Base-by-base conservation (phyloP, 1,139 yeast species). In the Hanseniaspora uvarum region DNA sequence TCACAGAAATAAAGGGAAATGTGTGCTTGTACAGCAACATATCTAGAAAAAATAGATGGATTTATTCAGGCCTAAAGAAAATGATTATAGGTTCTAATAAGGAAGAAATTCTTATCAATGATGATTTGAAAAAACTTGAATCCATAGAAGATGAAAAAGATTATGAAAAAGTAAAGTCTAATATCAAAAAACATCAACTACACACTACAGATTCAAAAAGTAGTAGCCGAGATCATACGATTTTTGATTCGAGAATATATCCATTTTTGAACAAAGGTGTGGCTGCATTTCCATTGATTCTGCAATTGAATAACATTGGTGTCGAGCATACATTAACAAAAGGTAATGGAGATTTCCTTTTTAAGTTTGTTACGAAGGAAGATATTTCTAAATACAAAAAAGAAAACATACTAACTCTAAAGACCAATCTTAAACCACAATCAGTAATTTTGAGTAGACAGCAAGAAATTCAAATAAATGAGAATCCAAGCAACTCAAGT, bases 1-100 rank as follows among this genome's bases (percentile, higher is more conserved):
- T 75, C 50, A 81, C 88, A 1, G 80, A 81, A 52, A 78, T 87
- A 2, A 76, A 85, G 48, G 95, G 96, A 3, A 78, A 84, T 77
- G 73, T 86, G 10, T 79, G 75, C 56, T 73, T 86, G 45, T 88
- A 88, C 0, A 94, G 92, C 1, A 72, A 75, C 10, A 76, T 81
- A 73, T 77, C 79, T 31, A 71, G 95, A 50, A 85, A 84, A 62
- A 85, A 87, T 64, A 70, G 82, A 58, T 67, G 88, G 53, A 72
- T 87, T 34, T 64, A 84, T 39, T 76, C 88, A 1, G 70, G 88
- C 37, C 86, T 89, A 2, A 79, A 80, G 59, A 87, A 84, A 63
- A 71, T 86, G 55, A 78, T 86, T 2, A 79, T 80, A 58, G 66
- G 71, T 1, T 62, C 62, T 46, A 65, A 60, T 18, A 61, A 58